Percentiles rank a stretch among this genome's conserved stretches.
Evolutionary conservation across 345 rosid genomes (phyloP).

Genomic region (Pugionium dolabratum): DNA sequence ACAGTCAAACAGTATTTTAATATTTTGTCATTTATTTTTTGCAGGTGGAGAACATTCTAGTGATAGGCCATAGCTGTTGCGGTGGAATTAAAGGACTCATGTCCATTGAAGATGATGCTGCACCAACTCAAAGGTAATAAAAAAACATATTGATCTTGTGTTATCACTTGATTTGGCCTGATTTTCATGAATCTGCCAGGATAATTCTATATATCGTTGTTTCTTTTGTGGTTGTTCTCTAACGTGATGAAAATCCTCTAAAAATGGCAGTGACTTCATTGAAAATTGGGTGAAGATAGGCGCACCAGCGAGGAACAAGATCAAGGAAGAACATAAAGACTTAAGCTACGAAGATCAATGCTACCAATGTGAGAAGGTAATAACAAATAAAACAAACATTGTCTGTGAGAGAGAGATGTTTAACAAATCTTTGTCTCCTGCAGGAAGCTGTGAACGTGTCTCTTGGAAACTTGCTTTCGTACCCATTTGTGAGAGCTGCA

Average conservation of each 20-base stretch:
- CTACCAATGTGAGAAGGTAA: constrained; percentile 75
- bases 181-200: constrained; percentile 32
- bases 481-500: constrained; percentile 72
- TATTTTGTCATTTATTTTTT: not conserved
- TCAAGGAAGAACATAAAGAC: constrained; percentile 45
- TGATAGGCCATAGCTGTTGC: constrained; percentile 90
- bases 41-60: constrained; percentile 76
- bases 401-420: not conserved
- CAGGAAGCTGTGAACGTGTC: constrained; percentile 89
- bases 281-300: constrained; percentile 87
- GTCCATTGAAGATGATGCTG: constrained; percentile 66
- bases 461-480: constrained; percentile 69
- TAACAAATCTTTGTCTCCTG: not conserved
- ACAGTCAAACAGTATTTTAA: not conserved
- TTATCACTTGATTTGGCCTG: no score
- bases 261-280: constrained; percentile 73
- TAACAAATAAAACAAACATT: not conserved
- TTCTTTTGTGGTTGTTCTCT: not conserved
- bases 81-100: constrained; percentile 97
- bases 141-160: not conserved
- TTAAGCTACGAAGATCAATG: constrained; percentile 52
- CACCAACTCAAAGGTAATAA: constrained; percentile 33
- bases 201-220: not conserved
- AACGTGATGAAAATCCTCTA: not conserved
- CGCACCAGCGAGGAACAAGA: constrained; percentile 66